phyloP scores from a whole-genome alignment of 768 basidiomycete species.

The Lentinus brumalis region DNA sequence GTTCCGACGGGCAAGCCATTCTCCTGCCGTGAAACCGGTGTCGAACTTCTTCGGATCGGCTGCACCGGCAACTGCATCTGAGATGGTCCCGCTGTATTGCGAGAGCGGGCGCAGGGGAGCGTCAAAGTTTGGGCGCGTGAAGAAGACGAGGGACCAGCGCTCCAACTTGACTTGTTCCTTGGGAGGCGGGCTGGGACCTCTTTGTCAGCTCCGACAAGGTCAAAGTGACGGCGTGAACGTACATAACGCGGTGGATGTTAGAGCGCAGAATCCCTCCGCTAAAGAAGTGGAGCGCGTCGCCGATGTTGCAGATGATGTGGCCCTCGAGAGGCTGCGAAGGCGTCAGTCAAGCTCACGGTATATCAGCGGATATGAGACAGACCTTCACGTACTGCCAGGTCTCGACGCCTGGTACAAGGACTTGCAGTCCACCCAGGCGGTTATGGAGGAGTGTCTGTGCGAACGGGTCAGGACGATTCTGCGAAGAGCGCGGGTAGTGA shows the following conservation, averaged over 20 bases:
- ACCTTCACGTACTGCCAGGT: constrained; percentile 72
- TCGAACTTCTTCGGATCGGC: constrained; percentile 31
- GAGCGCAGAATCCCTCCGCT: constrained; percentile 65
- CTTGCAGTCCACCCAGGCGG: constrained; percentile 69
- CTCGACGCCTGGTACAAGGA: constrained; percentile 59
- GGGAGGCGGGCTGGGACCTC: constrained; percentile 45
- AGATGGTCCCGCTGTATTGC: constrained; percentile 51
- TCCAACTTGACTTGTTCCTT: constrained; percentile 52
- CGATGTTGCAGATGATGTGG: constrained; percentile 34
- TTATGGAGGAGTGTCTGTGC: constrained; percentile 68
- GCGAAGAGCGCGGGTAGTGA: background rate
- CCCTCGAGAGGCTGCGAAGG: constrained; percentile 27
- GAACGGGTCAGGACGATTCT: too few relatives aligned
- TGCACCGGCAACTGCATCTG: constrained; percentile 39
- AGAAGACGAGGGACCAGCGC: constrained; percentile 74
- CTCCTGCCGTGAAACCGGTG: constrained; percentile 36
- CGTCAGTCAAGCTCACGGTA: background rate
- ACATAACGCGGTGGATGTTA: constrained; percentile 64
- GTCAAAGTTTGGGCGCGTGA: constrained; percentile 54
- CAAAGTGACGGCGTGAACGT: constrained; percentile 20
- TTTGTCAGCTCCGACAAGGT: background rate
- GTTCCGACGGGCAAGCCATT: constrained; percentile 42
- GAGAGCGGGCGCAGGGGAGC: constrained; percentile 47
- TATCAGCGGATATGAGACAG: background rate
- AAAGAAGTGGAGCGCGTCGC: constrained; percentile 57